Conservation (phyloP, 75 land plant genomes). For the Pseudotsuga menziesii region DNA sequence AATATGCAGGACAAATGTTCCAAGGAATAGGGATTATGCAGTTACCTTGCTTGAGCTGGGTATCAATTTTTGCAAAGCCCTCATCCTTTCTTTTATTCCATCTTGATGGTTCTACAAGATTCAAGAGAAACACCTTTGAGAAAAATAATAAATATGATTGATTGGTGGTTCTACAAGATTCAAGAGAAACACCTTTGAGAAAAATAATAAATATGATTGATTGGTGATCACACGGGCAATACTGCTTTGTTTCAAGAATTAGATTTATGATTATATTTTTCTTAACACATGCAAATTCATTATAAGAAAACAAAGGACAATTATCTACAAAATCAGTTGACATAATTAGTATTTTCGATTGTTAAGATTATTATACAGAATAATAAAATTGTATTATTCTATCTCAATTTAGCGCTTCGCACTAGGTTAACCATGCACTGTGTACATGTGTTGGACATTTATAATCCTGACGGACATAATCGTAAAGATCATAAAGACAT, state of each 20-base stretch:
- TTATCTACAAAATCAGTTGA: not conserved
- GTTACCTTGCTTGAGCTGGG: constrained; percentile 60
- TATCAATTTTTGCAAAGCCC: constrained; percentile 50
- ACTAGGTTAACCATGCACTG: too few relatives aligned
- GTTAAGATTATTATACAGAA: too few relatives aligned
- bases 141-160: constrained; percentile 3
- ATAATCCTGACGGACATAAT: too few relatives aligned
- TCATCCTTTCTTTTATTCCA: constrained; percentile 64
- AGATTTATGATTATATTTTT: not conserved
- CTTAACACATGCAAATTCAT: not conserved
- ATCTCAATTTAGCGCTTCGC: too few relatives aligned
- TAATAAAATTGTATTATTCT: too few relatives aligned
- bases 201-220: not conserved
- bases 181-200: not conserved
- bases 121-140: not conserved
- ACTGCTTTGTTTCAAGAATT: not conserved
- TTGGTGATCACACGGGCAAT: not conserved
- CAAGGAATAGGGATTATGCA: not conserved
- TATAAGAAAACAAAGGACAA: not conserved
- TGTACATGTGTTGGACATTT: too few relatives aligned
- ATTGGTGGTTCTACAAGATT: constrained; percentile 19
- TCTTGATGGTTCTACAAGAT: constrained; percentile 38
- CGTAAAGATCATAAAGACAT: too few relatives aligned
- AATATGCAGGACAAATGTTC: not conserved
- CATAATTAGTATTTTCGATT: too few relatives aligned